Base-by-base conservation (phyloP, 2,329 filamentous ascomycete genomes). In the Apiospora malaysiana region DNA sequence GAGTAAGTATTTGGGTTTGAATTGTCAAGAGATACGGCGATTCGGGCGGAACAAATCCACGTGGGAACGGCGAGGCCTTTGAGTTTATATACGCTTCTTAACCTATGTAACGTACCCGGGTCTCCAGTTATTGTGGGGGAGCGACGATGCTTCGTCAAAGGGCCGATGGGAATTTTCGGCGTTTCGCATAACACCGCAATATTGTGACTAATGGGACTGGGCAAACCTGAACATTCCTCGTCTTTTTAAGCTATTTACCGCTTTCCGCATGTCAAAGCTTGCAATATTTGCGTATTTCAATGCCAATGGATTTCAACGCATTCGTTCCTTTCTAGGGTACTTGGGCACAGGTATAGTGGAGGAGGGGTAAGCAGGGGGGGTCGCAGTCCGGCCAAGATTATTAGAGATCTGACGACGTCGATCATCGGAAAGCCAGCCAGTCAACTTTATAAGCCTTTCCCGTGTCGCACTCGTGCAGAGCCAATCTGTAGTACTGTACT, bases 111-210 rank as follows among this genome's bases (percentile, higher is more conserved):
- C 56, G 37, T 27, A n/a, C 27, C 27, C 18, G 18, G 8, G 40
- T 59, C 51, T 27, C 51, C 56, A 32, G 56, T 63, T 63, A 63
- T 63, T 63, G 56, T 63, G 32, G 32, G 56, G 56, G 25, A n/a
- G 7, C 9, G 56, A 40, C 32, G 32, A 40, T 63, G 56, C 56
- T 63, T 40, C 40, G 56, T 63, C 32, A 63, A 63, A 23, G 18
- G 56, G 27, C 56, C 56, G 56, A 63, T 40, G 56, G 56, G 40
- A 14, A 23, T 40, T 3, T 63, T 63, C 56, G 56, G 56, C 56
- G 56, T 63, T 63, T 63, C 21, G 32, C 56, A 40, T 63, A 40
- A 63, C 56, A 63, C 56, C 56, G 56, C 56, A 40, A 32, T 3
- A 40, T 40, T 40, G 10, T 63, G 9, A 37, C 56, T 32, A 63